phyloP scores from a whole-genome alignment of 306 rosid species.

The Vachellia collinsii region DNA sequence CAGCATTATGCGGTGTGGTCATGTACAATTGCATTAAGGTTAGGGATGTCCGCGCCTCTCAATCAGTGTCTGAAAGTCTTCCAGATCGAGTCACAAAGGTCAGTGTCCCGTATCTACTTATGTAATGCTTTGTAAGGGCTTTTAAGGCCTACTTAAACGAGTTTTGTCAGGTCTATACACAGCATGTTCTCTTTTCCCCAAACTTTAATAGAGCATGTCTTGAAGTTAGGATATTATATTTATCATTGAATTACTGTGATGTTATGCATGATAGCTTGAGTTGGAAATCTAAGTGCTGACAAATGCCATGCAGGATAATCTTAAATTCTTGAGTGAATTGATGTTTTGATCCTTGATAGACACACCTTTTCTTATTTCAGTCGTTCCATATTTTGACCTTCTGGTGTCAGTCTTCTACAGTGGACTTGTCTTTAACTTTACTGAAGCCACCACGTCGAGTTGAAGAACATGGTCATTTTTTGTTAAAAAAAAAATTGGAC shows the following conservation, averaged over 20 bases:
- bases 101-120: not conserved
- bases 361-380: not conserved
- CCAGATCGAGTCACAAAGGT: conserved; percentile 79
- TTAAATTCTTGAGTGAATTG: not conserved
- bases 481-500: not conserved
- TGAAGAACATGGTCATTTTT: not conserved
- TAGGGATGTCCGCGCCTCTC: conserved; percentile 89
- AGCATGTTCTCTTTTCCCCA: not conserved
- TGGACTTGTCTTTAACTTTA: not conserved
- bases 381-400: not conserved
- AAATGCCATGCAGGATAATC: not conserved
- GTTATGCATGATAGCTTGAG: not conserved
- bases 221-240: not conserved
- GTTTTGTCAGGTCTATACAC: not conserved
- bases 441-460: not conserved
- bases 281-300: not conserved
- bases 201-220: not conserved
- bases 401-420: not conserved
- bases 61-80: conserved; percentile 58
- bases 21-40: conserved; percentile 93
- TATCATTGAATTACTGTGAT: not conserved
- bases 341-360: not conserved
- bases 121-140: conserved; percentile 30
- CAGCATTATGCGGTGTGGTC: conserved; percentile 90
- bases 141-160: conserved; percentile 1